phyloP scores from a whole-genome alignment of 495 filamentous ascomycete species.

The Penicillium fimorum region DNA sequence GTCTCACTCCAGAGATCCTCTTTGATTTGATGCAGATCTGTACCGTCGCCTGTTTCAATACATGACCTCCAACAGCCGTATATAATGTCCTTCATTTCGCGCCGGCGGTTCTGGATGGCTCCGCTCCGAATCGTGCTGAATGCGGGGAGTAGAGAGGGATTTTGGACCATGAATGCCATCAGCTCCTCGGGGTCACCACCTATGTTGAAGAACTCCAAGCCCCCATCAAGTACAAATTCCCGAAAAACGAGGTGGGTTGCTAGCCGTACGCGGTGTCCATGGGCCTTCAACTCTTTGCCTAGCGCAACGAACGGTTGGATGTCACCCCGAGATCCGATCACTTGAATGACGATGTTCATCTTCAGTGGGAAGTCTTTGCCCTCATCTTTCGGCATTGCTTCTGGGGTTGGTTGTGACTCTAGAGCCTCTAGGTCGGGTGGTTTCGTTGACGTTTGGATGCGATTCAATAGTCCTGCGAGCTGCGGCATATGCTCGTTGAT shows the following conservation, averaged over 20 bases:
- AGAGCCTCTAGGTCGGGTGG: conserved; percentile 17
- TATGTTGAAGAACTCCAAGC: conserved; percentile 76
- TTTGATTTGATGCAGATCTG: conserved; percentile 41
- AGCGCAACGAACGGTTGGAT: conserved; percentile 75
- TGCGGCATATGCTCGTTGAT: conserved; percentile 27
- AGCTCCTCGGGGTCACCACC: conserved; percentile 77
- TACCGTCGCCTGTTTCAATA: conserved; percentile 61
- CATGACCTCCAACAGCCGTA: conserved; percentile 78
- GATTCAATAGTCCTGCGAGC: conserved; percentile 24
- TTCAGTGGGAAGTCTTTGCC: conserved; percentile 55
- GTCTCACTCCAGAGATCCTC: conserved; percentile 38
- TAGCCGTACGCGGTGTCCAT: conserved; percentile 73
- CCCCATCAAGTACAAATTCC: conserved; percentile 66
- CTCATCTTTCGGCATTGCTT: conserved; percentile 46
- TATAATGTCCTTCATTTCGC: conserved; percentile 67
- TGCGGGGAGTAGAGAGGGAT: conserved; percentile 74
- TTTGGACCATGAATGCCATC: conserved; percentile 89
- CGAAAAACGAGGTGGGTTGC: conserved; percentile 75
- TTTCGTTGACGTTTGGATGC: conserved; percentile 12
- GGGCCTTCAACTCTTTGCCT: conserved; percentile 61
- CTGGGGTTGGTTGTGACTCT: neutral
- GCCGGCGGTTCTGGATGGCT: conserved; percentile 63
- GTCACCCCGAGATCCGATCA: conserved; percentile 78
- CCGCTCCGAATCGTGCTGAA: conserved; percentile 64
- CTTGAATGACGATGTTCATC: conserved; percentile 77